These are phyloP conservation scores for Xylaria acuta DNA, from an alignment of 495 filamentous ascomycete species.

Conservation along the genomic window DNA sequence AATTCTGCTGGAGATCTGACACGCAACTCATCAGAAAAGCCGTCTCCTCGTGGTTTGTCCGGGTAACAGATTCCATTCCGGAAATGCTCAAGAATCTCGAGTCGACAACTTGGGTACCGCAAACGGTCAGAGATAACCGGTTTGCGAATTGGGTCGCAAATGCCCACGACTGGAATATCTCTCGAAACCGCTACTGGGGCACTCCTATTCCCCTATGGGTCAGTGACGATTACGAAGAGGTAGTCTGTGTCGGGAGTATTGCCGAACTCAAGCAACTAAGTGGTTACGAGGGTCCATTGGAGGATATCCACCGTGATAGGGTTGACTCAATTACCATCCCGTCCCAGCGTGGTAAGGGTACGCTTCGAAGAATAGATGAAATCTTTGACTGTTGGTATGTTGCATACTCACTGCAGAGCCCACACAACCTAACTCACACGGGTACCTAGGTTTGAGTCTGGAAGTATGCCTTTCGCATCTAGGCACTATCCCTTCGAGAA, in stretches of 20 bases:
- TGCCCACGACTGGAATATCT: slow-evolving; percentile 94
- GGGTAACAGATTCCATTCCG: slow-evolving; percentile 69
- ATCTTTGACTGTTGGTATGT: slow-evolving; percentile 95
- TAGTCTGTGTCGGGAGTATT: too few species aligned
- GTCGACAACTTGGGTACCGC: slow-evolving; percentile 93
- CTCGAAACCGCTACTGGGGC: slow-evolving; percentile 94
- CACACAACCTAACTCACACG: neutral
- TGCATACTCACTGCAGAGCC: neutral
- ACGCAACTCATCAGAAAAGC: slow-evolving; percentile 95
- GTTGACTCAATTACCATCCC: slow-evolving; percentile 97
- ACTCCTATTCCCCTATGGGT: slow-evolving; percentile 93
- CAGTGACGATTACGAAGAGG: slow-evolving; percentile 43
- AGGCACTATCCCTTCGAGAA: slow-evolving; percentile 60
- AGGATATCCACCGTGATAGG: slow-evolving; percentile 90
- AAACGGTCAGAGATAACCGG: slow-evolving; percentile 71
- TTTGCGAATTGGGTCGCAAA: slow-evolving; percentile 75
- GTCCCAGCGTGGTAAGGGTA: slow-evolving; percentile 85
- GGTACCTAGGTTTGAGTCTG: slow-evolving; percentile 58
- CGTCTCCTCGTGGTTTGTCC: slow-evolving; percentile 59
- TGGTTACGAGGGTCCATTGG: slow-evolving; percentile 68
- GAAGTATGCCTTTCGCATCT: slow-evolving; percentile 92
- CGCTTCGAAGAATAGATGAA: slow-evolving; percentile 74
- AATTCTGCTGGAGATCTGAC: slow-evolving; percentile 94
- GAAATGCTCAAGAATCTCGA: slow-evolving; percentile 89
- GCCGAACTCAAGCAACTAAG: too few species aligned